Percentiles rank a stretch among this genome's conserved stretches.
Conservation (phyloP, 495 filamentous ascomycete species). For the Penicillium ucsense region DNA sequence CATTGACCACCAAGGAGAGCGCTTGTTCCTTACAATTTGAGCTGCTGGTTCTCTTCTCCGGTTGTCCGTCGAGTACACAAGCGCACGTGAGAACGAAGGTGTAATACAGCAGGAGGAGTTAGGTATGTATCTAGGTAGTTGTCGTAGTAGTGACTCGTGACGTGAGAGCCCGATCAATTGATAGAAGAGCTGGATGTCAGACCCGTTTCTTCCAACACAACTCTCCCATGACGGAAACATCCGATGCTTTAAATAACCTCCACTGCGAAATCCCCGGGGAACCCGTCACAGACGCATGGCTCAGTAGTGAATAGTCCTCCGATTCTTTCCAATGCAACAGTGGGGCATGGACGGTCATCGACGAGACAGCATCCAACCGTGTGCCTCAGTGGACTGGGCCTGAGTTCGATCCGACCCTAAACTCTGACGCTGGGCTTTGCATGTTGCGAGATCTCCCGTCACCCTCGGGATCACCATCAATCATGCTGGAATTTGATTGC, state of each 20-base stretch:
- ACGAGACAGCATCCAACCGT: neutral
- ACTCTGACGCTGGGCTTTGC: slow-evolving; percentile 12
- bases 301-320: slow-evolving; percentile 11
- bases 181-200: no score
- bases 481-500: slow-evolving; percentile 11
- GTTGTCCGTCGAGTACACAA: no score
- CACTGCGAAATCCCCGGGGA: slow-evolving; percentile 9
- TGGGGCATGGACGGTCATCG: slow-evolving; percentile 22
- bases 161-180: no score
- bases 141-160: no score
- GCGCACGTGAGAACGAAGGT: no score
- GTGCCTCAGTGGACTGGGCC: slow-evolving; percentile 9
- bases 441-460: slow-evolving; percentile 35
- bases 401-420: slow-evolving; percentile 24
- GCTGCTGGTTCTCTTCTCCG: no score
- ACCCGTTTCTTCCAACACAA: no score
- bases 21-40: no score
- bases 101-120: no score
- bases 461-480: slow-evolving; percentile 18
- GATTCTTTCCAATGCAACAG: slow-evolving; percentile 36
- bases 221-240: slow-evolving; percentile 8
- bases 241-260: slow-evolving; percentile 23
- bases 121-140: no score
- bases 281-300: slow-evolving; percentile 15
- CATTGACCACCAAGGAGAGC: no score